These are phyloP conservation scores for Salvia hispanica DNA, from an alignment of 257 asterid genomes.

Conservation along the genomic window DNA sequence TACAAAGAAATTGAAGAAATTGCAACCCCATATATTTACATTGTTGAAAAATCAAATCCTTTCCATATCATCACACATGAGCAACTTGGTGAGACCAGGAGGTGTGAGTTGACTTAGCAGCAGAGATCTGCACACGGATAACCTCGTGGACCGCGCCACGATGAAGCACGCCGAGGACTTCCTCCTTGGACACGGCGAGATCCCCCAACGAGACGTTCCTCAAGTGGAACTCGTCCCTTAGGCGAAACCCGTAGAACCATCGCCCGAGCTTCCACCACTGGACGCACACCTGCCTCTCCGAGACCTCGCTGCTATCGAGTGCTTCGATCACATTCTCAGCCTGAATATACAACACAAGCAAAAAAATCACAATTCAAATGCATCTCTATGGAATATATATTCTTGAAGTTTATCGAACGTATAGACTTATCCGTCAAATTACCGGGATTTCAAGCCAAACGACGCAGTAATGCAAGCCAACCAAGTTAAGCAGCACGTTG, in stretches of 20 bases:
- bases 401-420: slow-evolving; percentile 5
- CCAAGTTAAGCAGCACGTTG: slow-evolving; percentile 70
- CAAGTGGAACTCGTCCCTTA: slow-evolving; percentile 61
- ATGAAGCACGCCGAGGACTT: slow-evolving; percentile 70
- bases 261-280: slow-evolving; percentile 93
- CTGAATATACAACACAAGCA: slow-evolving; percentile 33
- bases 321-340: slow-evolving; percentile 51
- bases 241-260: slow-evolving; percentile 75
- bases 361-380: background rate
- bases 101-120: slow-evolving; percentile 43
- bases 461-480: slow-evolving; percentile 84
- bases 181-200: slow-evolving; percentile 45
- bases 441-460: slow-evolving; percentile 61
- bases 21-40: slow-evolving; percentile 30
- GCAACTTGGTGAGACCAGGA: slow-evolving; percentile 61
- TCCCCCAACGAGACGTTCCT: slow-evolving; percentile 51
- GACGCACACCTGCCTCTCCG: slow-evolving; percentile 69
- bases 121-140: slow-evolving; percentile 68
- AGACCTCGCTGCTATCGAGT: slow-evolving; percentile 43
- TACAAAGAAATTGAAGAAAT: slow-evolving; percentile 4
- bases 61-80: slow-evolving; percentile 30
- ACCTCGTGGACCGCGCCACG: slow-evolving; percentile 87
- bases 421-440: slow-evolving; percentile 29
- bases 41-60: background rate
- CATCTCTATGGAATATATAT: too few relatives aligned